These are phyloP conservation scores for Dothistroma pini DNA, from an alignment of 2,329 filamentous ascomycete genomes.

Conservation along the genomic window DNA sequence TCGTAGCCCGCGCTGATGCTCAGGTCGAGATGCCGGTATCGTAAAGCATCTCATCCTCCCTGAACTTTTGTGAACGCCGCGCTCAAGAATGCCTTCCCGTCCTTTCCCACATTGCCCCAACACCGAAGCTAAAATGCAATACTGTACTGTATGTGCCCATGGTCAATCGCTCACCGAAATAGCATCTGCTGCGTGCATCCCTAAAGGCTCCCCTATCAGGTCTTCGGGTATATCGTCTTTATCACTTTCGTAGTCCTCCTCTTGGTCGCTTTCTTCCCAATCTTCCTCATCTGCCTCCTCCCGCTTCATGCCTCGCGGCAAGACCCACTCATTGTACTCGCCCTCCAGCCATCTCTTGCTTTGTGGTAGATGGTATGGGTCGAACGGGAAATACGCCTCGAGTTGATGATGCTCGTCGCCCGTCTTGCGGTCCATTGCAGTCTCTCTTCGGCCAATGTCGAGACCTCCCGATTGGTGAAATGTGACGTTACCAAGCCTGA, in stretches of 20 bases:
- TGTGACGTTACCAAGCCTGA: conserved; percentile 68
- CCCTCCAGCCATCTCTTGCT: conserved; percentile 85
- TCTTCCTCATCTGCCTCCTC: conserved; percentile 53
- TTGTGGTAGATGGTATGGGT: conserved; percentile 85
- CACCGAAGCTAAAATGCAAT: conserved; percentile 16
- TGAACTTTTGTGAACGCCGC: conserved; percentile 10
- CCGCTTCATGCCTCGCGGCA: conserved; percentile 61
- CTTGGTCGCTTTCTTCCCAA: conserved; percentile 48
- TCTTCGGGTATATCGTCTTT: conserved; percentile 27
- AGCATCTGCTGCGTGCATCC: conserved; percentile 3
- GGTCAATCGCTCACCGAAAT: conserved; percentile 19
- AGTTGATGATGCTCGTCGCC: conserved; percentile 80
- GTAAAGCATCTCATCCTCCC: conserved; percentile 19
- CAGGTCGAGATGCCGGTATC: conserved; percentile 22
- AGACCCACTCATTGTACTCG: conserved; percentile 78
- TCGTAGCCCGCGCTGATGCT: conserved; percentile 14
- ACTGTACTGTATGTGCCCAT: conserved; percentile 12
- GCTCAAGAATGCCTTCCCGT: conserved; percentile 2
- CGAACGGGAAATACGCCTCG: conserved; percentile 95
- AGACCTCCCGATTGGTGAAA: conserved; percentile 46
- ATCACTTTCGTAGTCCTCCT: conserved; percentile 38
- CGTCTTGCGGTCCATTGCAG: conserved; percentile 49
- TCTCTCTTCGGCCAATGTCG: conserved; percentile 53
- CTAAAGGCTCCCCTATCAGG: conserved; percentile 14
- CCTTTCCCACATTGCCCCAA: conserved; percentile 2